Evolutionary conservation across 1,284 basidiomycete genomes (phyloP).

Genomic region (Ustilago bromivora): DNA sequence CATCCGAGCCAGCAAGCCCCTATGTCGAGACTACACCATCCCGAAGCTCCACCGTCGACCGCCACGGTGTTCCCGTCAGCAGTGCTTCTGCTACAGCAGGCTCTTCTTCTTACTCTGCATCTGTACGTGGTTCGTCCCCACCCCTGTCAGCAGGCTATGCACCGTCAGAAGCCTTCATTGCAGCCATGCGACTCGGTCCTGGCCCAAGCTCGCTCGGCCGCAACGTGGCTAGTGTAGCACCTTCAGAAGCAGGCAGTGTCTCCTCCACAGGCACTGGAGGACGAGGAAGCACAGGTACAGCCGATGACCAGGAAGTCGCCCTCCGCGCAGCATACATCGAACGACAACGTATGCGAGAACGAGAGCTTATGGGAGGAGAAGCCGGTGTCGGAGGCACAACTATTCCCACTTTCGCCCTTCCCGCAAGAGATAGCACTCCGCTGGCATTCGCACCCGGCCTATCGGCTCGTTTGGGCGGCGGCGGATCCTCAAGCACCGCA

Average conservation of each 20-base stretch:
- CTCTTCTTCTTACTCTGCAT: slow-evolving; percentile 33
- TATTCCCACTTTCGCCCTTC: slow-evolving; percentile 38
- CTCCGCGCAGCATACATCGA: slow-evolving; percentile 58
- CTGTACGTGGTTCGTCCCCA: slow-evolving; percentile 32
- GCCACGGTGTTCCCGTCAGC: slow-evolving; percentile 29
- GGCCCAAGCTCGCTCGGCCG: slow-evolving; percentile 48
- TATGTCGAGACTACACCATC: slow-evolving; percentile 35
- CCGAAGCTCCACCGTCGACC: slow-evolving; percentile 22
- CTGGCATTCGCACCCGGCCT: slow-evolving; percentile 45
- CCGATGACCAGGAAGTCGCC: slow-evolving; percentile 56
- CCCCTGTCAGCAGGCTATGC: slow-evolving; percentile 32
- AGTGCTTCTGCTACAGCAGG: slow-evolving; percentile 54
- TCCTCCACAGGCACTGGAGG: slow-evolving; percentile 45
- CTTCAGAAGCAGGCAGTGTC: slow-evolving; percentile 61
- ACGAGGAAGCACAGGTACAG: slow-evolving; percentile 39
- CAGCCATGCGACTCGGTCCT: slow-evolving; percentile 32
- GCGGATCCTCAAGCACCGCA: slow-evolving; percentile 11
- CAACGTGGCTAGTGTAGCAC: slow-evolving; percentile 52
- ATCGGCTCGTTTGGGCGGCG: slow-evolving; percentile 35
- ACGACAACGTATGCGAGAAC: slow-evolving; percentile 62
- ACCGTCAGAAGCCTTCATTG: slow-evolving; percentile 34
- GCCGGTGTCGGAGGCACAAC: slow-evolving; percentile 60
- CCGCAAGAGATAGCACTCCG: slow-evolving; percentile 38
- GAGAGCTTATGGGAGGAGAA: slow-evolving; percentile 61
- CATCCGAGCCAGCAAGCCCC: slow-evolving; percentile 42